A percentile compares a stretch with the other conserved stretches of the same genome.
Evolutionary conservation across 2,329 filamentous ascomycete species (phyloP).

Genomic region (Intubia oerlemansii): DNA sequence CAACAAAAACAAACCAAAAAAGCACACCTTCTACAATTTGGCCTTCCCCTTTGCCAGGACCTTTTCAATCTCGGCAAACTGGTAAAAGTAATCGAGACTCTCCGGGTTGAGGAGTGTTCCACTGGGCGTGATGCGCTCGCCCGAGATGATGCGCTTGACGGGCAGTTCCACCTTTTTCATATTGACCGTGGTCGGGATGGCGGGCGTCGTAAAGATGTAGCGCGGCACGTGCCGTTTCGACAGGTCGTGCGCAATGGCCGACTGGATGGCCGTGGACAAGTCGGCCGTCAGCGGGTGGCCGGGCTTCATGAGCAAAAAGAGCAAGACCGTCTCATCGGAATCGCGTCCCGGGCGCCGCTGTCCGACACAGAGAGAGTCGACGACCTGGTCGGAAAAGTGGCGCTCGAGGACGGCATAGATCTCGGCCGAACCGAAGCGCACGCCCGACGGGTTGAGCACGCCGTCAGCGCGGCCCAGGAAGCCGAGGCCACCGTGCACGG

Average conservation of each 20-base stretch:
- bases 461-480: constrained; percentile 58
- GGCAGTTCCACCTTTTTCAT: constrained; percentile 71
- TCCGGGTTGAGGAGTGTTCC: constrained; percentile 59
- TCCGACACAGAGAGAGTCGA: constrained; percentile 61
- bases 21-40: constrained; percentile 24
- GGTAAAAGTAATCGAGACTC: constrained; percentile 59
- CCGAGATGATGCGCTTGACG: constrained; percentile 67
- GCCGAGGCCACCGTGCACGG: constrained; percentile 38
- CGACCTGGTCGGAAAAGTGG: constrained; percentile 38
- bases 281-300: constrained; percentile 28
- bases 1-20: too few species aligned
- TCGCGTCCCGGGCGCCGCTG: constrained; percentile 39
- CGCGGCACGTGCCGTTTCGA: constrained; percentile 58
- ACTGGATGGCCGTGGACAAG: constrained; percentile 38
- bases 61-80: constrained; percentile 52
- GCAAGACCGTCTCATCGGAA: constrained; percentile 29
- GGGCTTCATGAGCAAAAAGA: constrained; percentile 34
- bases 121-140: constrained; percentile 50
- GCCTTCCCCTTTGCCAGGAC: constrained; percentile 20
- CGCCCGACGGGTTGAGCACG: constrained; percentile 58
- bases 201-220: constrained; percentile 60
- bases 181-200: constrained; percentile 71
- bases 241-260: constrained; percentile 41
- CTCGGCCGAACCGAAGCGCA: constrained; percentile 62
- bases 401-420: constrained; percentile 56